phyloP scores from a whole-genome alignment of 176 grass and related monocot species.

The Otatea glauca region DNA sequence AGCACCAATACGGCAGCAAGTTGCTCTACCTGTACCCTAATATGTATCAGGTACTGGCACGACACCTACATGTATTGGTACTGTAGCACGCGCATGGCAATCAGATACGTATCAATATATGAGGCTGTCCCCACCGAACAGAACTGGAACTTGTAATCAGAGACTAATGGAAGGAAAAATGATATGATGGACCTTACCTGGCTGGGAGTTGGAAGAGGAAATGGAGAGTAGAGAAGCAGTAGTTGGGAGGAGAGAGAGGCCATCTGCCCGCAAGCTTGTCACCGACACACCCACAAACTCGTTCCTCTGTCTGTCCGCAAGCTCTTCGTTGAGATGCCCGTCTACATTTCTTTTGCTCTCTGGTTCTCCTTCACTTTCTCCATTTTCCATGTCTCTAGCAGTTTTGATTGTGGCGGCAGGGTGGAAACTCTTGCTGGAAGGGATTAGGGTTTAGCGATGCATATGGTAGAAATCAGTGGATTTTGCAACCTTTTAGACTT shows the following conservation, averaged over 20 bases:
- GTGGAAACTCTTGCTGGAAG: not conserved
- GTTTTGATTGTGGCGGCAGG: not conserved
- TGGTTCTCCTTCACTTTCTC: not conserved
- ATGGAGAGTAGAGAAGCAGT: not conserved
- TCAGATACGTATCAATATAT: not conserved
- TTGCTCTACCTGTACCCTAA: slow-evolving; percentile 6
- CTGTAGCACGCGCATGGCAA: too few species aligned
- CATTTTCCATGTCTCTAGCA: not conserved
- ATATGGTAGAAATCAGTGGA: not conserved
- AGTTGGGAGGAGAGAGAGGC: not conserved
- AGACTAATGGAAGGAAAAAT: not conserved
- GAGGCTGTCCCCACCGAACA: not conserved
- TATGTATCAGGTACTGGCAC: slow-evolving; percentile 1
- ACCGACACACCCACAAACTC: not conserved
- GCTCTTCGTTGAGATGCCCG: not conserved
- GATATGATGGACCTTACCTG: not conserved
- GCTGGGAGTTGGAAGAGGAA: not conserved
- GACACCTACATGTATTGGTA: not conserved
- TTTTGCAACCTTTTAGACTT: not conserved
- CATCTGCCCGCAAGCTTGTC: not conserved
- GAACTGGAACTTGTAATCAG: not conserved
- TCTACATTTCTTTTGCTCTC: not conserved
- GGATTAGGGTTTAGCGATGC: not conserved
- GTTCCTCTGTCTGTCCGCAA: not conserved
- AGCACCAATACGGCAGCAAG: not conserved